Evolutionary conservation across 768 basidiomycete species (phyloP).

Genomic region (Gymnopilus dilepis): DNA sequence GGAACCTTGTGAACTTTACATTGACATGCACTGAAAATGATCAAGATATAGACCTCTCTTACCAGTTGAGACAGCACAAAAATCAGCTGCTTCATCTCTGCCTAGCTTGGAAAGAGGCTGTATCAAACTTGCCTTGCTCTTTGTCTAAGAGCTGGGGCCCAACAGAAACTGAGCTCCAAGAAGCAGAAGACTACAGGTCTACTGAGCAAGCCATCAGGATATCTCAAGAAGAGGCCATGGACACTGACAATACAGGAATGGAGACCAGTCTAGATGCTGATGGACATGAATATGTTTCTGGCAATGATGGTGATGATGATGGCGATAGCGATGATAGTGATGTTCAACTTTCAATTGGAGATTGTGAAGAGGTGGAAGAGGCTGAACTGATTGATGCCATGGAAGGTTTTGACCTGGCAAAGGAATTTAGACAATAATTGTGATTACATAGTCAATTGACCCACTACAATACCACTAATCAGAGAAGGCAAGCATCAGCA

Average conservation of each 20-base stretch:
- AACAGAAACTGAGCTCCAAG: not conserved
- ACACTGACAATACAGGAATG: too few species aligned
- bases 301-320: too few species aligned
- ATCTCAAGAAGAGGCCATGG: not conserved
- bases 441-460: too few species aligned
- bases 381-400: not conserved
- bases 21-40: not conserved
- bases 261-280: too few species aligned
- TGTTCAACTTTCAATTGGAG: not conserved
- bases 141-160: not conserved
- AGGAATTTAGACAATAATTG: too few species aligned
- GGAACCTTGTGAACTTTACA: not conserved
- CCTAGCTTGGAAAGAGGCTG: not conserved
- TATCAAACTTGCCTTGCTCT: not conserved
- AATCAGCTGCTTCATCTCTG: not conserved
- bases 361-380: not conserved
- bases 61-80: not conserved
- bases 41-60: not conserved
- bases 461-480: too few species aligned
- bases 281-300: too few species aligned
- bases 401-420: too few species aligned
- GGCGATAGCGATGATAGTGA: too few species aligned
- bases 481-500: too few species aligned
- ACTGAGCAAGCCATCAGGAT: not conserved
- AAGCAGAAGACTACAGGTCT: not conserved